Percentiles rank a stretch among this genome's conserved stretches.
These are phyloP conservation scores for Begonia fuchsioides DNA, from an alignment of 306 rosid species.

Conservation along the genomic window DNA sequence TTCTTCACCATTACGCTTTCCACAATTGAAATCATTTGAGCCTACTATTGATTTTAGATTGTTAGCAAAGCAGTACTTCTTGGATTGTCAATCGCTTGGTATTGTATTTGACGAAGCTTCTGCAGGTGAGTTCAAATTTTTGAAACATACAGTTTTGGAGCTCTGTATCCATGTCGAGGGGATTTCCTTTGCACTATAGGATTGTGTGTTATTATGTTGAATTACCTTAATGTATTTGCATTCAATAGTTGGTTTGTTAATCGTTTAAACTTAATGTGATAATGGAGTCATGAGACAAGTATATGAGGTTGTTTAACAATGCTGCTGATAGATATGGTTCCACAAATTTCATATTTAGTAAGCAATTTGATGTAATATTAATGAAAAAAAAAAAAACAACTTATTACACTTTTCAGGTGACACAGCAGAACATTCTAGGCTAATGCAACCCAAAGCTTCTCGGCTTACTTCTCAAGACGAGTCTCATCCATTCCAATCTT, in stretches of 20 bases:
- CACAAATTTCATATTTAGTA: too few relatives aligned
- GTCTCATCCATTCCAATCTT: conserved; percentile 27
- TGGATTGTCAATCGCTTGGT: conserved; percentile 64
- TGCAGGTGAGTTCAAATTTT: conserved; percentile 36
- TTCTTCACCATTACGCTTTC: conserved; percentile 94
- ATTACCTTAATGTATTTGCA: too few relatives aligned
- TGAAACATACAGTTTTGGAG: too few relatives aligned
- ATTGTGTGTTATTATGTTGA: too few relatives aligned
- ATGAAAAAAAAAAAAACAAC: too few relatives aligned
- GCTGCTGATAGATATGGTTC: too few relatives aligned
- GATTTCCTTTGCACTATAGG: too few relatives aligned
- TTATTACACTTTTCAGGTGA: conserved; percentile 38
- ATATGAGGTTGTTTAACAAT: conserved; percentile 13
- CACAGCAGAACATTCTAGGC: conserved; percentile 23
- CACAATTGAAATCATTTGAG: conserved; percentile 66
- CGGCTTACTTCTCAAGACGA: conserved; percentile 27
- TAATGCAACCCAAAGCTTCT: conserved; percentile 24
- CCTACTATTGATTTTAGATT: conserved; percentile 72
- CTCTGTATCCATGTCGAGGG: too few relatives aligned
- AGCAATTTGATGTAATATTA: too few relatives aligned
- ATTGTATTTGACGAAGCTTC: conserved; percentile 74
- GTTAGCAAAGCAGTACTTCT: conserved; percentile 87
- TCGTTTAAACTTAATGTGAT: not conserved
- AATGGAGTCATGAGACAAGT: conserved; percentile 10
- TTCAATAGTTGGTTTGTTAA: too few relatives aligned